Base-by-base conservation (phyloP, 768 basidiomycete species). In the Gautieria morchelliformis region DNA sequence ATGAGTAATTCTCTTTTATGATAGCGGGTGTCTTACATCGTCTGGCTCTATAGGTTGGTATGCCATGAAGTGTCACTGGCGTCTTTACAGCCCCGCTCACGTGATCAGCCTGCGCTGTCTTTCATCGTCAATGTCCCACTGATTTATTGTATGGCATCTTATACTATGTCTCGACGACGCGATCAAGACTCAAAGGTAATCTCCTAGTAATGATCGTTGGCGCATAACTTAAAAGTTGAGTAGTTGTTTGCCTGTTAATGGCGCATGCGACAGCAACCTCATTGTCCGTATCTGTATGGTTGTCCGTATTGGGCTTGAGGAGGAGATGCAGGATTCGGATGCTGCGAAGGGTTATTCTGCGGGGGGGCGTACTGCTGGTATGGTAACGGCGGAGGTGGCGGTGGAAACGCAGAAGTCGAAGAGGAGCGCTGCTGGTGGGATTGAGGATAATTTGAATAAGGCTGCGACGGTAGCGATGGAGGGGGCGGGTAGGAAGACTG, bases 1-100 rank as follows among this genome's bases (percentile, higher is more conserved):
- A 17, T 53, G 32, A 32, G 39, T 47, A 30, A 49, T 37, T 0
- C 17, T 20, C n/a, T 35, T n/a, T 48, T 10, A 46, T 46, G 7
- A 7, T 14, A 22, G 19, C 14, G 46, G n/a, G 24, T 15, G 8
- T 68, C 78, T 65, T 64, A 85, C 85, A 52, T 87, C 86, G 67
- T 87, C 85, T 30, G 79, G 74, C 59, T 86, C 84, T 58, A 87
- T 82, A 54, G 83, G 74, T 49, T 87, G 82, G 65, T 87, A 87
- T 53, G 85, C 82, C 85, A 87, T 86, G 15, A 9, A 27, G 24
- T 30, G 24, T 44, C 17, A 27, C 42, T 5, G 42, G 42, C 17
- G 42, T 44, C 35, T 37, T 37, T 37, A 37, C 35, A 2, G 10
- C 35, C 10, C 10, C 35, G 27, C 35, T 37, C 35, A 9, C 35